Evolutionary conservation across 2,329 filamentous ascomycete genomes (phyloP), one percentile per base, ranked within the genome.

Genomic region (Paracorniculantispora psalliotae): DNA sequence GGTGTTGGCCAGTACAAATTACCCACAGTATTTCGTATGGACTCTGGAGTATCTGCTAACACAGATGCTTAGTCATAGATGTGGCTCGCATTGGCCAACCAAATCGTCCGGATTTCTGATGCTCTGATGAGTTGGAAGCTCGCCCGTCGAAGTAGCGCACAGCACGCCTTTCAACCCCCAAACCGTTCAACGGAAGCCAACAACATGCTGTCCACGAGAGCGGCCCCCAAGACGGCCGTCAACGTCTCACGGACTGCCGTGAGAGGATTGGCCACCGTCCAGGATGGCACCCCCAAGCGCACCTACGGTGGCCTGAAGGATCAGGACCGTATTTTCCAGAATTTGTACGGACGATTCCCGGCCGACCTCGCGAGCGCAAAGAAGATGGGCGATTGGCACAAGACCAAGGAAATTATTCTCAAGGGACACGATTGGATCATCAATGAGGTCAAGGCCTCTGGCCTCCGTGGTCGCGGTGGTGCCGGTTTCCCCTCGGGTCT

Each of bases 361-460:
- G 84, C 92, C 63, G 92, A 97, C 75, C 79, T 99, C 67, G 93
- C 94, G 81, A 91, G 87, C 72, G 92, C 94, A 57, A 92, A 91
- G 87, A 96, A 96, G 79, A 96, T 96, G 83, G 94, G 94, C 68
- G 94, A 97, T 76, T 99, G 94, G 94, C 86, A 99, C 81, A 96
- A 96, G 84, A 99, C 94, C 59, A 99, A 99, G 84, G 94, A 99
- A 75, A 99, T 99, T 60, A 77, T 99, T 61, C 79, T 91, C 67
- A 99, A 99, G 83, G 94, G 94, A 59, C 91, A 99, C 77, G 93
- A 99, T 70, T 99, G 94, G 90, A 96, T 99, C 75, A 97, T 99
- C 71, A 88, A 89, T 66, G 94, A 99, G 78, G 85, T 99, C 78
- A 99, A 99, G 84, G 86, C 92, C 28, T 99, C 94, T 13, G 94